Percentiles rank a stretch among this genome's conserved stretches.
Conservation (phyloP, 768 basidiomycete genomes). For the Termitomyces sp. region DNA sequence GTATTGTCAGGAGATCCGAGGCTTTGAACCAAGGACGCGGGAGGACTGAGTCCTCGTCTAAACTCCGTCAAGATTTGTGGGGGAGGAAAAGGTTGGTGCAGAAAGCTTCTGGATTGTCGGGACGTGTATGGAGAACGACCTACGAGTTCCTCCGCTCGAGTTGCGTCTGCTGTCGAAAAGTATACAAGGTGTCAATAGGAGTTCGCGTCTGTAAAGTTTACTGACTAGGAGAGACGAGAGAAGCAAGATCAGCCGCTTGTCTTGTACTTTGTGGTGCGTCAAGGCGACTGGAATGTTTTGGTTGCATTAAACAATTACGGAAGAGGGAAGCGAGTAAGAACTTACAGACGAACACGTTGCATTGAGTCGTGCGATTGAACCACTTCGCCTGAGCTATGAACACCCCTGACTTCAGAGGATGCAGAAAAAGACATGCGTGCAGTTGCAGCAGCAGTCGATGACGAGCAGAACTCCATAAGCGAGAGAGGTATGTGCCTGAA, state of each 20-base stretch:
- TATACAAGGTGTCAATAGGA: neutral
- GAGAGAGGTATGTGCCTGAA: neutral
- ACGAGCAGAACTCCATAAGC: neutral
- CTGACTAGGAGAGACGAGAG: neutral
- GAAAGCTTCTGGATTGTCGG: neutral
- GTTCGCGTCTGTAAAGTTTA: neutral
- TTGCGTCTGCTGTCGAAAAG: neutral
- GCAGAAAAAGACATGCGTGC: neutral
- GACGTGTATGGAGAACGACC: neutral
- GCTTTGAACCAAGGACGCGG: neutral
- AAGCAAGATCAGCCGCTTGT: neutral
- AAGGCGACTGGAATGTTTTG: constrained; percentile 6
- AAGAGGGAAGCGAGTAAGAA: constrained; percentile 7
- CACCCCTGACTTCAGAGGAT: neutral
- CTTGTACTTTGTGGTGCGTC: neutral
- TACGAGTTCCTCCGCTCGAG: neutral
- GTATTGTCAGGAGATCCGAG: neutral
- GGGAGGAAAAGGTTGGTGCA: neutral
- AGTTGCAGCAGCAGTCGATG: neutral
- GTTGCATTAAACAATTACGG: neutral
- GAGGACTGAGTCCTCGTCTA: neutral
- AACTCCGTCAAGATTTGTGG: neutral
- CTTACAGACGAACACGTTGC: neutral
- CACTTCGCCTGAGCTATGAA: neutral
- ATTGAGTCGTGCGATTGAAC: neutral